Evolutionary conservation across 257 asterid species (phyloP).

Genomic region (Solanum peruvianum): DNA sequence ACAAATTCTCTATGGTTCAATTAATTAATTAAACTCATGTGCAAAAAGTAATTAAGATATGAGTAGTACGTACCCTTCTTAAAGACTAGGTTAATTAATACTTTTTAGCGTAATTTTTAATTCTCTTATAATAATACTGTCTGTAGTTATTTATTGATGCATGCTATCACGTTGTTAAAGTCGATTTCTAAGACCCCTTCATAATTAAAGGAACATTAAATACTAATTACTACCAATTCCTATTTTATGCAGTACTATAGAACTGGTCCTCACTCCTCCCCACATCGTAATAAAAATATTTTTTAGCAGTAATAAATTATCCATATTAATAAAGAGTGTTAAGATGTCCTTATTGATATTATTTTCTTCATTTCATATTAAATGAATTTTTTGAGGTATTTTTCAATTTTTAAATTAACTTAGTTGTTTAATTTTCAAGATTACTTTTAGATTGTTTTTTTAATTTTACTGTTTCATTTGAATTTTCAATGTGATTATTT

Average conservation of each 20-base stretch:
- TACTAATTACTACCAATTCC: not conserved
- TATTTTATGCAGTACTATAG: not conserved
- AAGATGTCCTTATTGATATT: fast-evolving
- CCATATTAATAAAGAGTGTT: no score
- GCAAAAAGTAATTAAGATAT: not conserved
- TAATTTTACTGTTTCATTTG: no score
- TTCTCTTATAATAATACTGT: not conserved
- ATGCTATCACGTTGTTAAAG: not conserved
- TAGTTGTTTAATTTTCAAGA: no score
- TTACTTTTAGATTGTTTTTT: no score
- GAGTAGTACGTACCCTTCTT: not conserved
- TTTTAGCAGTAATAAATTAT: no score
- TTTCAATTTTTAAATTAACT: fast-evolving
- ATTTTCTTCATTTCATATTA: no score
- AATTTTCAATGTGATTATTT: no score
- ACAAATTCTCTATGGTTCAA: not conserved
- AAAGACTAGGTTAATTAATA: not conserved
- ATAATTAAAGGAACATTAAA: not conserved
- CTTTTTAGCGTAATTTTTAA: not conserved
- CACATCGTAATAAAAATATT: no score
- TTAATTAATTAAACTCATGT: not conserved
- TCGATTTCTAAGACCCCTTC: not conserved
- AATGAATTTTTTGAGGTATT: no score
- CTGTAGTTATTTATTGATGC: not conserved
- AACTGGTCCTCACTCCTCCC: not conserved